These are phyloP conservation scores for Paecilomyces fulvus DNA, from an alignment of 2,329 filamentous ascomycete genomes.

Conservation along the genomic window DNA sequence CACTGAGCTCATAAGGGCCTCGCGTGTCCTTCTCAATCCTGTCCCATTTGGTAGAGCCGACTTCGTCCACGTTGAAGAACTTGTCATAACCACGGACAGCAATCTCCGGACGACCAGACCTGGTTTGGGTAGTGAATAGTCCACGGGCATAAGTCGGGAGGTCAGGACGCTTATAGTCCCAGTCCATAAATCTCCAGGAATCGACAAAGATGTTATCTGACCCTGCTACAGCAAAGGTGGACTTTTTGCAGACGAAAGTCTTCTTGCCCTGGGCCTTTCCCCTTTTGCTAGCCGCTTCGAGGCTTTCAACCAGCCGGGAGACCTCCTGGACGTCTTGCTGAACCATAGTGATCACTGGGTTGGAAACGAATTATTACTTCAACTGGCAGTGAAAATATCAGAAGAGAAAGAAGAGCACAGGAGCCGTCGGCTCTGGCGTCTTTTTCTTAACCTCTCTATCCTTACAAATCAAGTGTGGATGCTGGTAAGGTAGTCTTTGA, in stretches of 20 bases:
- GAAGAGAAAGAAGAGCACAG: not conserved
- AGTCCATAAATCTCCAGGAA: conserved; percentile 90
- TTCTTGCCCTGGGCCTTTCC: conserved; percentile 46
- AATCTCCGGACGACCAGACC: conserved; percentile 63
- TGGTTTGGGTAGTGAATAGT: conserved; percentile 74
- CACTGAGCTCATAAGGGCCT: conserved; percentile 87
- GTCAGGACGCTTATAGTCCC: conserved; percentile 83
- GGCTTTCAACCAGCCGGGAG: conserved; percentile 52
- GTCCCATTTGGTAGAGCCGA: conserved; percentile 70
- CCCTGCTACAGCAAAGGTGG: conserved; percentile 62
- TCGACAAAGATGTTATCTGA: conserved; percentile 61
- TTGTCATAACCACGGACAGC: conserved; percentile 91
- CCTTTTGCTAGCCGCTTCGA: conserved; percentile 46
- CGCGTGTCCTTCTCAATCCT: conserved; percentile 67
- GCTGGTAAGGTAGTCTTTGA: not conserved
- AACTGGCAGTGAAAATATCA: not conserved
- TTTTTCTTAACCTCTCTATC: not conserved
- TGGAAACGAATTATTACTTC: not conserved
- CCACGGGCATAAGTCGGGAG: conserved; percentile 90
- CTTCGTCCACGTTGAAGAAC: conserved; percentile 92
- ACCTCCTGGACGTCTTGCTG: conserved; percentile 64
- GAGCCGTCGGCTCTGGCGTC: conserved; percentile 5
- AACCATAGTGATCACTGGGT: conserved; percentile 40
- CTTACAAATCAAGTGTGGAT: not conserved
- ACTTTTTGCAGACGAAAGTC: conserved; percentile 68